Percentiles rank a stretch among this genome's conserved stretches.
Evolutionary conservation across 176 grass and related monocot species (phyloP).

Genomic region (Miscanthus lutarioriparius): DNA sequence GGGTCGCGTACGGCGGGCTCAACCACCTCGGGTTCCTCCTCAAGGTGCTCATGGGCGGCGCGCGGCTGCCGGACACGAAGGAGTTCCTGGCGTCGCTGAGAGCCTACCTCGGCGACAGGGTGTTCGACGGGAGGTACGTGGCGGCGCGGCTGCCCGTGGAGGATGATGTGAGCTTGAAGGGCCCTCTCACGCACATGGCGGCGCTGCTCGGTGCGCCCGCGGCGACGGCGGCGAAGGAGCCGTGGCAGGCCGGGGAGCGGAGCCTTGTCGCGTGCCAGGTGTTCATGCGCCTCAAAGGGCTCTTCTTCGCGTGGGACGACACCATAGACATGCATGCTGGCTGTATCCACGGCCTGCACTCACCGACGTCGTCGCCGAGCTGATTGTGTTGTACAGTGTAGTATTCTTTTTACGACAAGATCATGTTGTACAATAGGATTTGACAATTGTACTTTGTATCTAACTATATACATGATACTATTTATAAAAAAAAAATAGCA

Average conservation of each 20-base stretch:
- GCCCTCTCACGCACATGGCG: constrained; percentile 30
- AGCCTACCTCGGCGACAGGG: constrained; percentile 24
- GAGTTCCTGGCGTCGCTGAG: constrained; percentile 32
- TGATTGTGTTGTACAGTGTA: background rate
- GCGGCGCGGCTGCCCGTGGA: background rate
- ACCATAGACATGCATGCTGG: constrained; percentile 17
- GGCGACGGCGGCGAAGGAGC: background rate
- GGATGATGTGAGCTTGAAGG: background rate
- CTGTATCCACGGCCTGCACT: background rate
- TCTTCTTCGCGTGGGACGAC: constrained; percentile 25
- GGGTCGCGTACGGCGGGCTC: constrained; percentile 33
- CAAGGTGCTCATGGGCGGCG: constrained; percentile 38
- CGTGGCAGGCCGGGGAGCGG: constrained; percentile 41
- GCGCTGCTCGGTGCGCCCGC: constrained; percentile 26
- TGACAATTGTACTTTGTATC: background rate
- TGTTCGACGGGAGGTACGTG: constrained; percentile 26
- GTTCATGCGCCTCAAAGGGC: constrained; percentile 32
- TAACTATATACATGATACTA: too few species aligned
- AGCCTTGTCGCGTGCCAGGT: constrained; percentile 47
- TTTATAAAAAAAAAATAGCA: too few species aligned
- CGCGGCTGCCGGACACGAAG: constrained; percentile 4
- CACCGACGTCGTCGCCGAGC: too few species aligned
- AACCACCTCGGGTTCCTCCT: constrained; percentile 57
- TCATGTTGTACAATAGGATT: background rate
- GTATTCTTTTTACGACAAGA: background rate